These are phyloP conservation scores for Xylaria sp. DNA, from an alignment of 2,329 filamentous ascomycete species.

Conservation along the genomic window DNA sequence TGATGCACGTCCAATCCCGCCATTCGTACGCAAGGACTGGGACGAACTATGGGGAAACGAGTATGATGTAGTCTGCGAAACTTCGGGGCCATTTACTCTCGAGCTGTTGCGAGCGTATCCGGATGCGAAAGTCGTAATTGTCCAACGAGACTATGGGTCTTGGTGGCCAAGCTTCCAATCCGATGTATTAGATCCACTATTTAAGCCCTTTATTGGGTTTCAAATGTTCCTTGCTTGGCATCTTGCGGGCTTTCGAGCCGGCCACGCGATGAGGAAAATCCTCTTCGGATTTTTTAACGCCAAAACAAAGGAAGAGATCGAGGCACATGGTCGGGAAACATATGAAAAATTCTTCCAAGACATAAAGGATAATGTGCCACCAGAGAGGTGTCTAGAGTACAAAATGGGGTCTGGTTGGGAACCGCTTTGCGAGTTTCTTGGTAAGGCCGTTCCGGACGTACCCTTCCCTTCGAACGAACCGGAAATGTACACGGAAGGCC, in stretches of 20 bases:
- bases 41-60: conserved; percentile 21
- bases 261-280: conserved; percentile 22
- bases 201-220: neutral
- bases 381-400: conserved; percentile 23
- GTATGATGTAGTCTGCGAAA: conserved; percentile 22
- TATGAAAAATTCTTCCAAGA: conserved; percentile 20
- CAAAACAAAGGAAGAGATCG: conserved; percentile 3
- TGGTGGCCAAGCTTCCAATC: conserved; percentile 27
- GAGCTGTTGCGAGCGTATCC: conserved; percentile 23
- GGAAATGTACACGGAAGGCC: too few relatives aligned
- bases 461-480: conserved; percentile 23
- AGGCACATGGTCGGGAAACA: conserved; percentile 8
- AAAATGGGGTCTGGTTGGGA: conserved; percentile 26
- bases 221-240: conserved; percentile 13
- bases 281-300: conserved; percentile 24
- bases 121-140: conserved; percentile 26
- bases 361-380: conserved; percentile 17
- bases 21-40: conserved; percentile 18
- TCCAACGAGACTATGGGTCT: conserved; percentile 22
- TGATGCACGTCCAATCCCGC: neutral
- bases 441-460: conserved; percentile 17
- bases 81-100: conserved; percentile 14
- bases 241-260: conserved; percentile 4
- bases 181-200: conserved; percentile 7
- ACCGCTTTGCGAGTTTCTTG: conserved; percentile 27